A percentile compares a stretch with the other conserved stretches of the same genome.
These are phyloP conservation scores for Coelastrella sp. DNA, from an alignment of 139 green algal genomes.

Conservation along the genomic window DNA sequence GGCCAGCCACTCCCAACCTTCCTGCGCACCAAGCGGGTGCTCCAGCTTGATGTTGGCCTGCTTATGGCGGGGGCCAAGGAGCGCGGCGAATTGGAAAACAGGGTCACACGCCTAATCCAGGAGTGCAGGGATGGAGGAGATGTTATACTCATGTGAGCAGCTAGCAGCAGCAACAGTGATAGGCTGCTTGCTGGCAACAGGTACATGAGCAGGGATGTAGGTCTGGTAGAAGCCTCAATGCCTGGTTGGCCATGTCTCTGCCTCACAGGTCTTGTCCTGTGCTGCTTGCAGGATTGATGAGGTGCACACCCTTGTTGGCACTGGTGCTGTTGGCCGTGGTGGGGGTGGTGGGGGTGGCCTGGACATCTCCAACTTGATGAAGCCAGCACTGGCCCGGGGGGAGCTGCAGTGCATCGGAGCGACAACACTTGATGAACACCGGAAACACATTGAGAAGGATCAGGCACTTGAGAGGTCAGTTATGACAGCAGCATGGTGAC, in stretches of 20 bases:
- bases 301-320: constrained; percentile 96
- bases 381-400: constrained; percentile 89
- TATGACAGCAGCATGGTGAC: background rate
- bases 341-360: constrained; percentile 82
- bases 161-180: background rate
- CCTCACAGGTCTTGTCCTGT: background rate
- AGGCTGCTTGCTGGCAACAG: background rate
- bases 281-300: constrained; percentile 65
- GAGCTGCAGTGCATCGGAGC: constrained; percentile 89
- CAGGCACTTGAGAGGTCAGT: constrained; percentile 85
- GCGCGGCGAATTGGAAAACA: constrained; percentile 96
- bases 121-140: constrained; percentile 81
- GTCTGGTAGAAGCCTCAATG: background rate
- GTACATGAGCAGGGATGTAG: background rate
- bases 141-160: constrained; percentile 91
- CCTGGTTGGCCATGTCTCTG: background rate
- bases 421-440: constrained; percentile 89
- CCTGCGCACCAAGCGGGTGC: constrained; percentile 88
- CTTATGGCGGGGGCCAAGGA: constrained; percentile 96
- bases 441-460: constrained; percentile 97
- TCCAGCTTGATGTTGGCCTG: constrained; percentile 93
- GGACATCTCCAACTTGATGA: constrained; percentile 97
- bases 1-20: constrained; percentile 86
- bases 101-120: constrained; percentile 90
- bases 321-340: constrained; percentile 73